phyloP scores from a whole-genome alignment of 2,329 filamentous ascomycete genomes.

The Thelonectria olida region DNA sequence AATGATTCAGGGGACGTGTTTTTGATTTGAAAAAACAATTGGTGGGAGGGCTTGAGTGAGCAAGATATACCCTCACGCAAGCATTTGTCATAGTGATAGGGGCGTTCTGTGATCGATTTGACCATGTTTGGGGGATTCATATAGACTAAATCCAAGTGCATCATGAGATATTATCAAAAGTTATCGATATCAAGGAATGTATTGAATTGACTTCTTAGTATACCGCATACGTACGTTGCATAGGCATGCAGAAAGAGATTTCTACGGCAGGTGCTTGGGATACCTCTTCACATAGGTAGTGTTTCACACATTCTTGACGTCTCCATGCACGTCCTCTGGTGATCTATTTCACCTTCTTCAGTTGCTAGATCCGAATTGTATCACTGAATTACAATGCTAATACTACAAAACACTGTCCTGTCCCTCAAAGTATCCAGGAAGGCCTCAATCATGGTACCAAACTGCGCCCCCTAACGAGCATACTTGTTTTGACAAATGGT shows the following conservation, averaged over 20 bases:
- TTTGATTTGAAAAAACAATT: not conserved
- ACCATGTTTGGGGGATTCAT: conserved; percentile 21
- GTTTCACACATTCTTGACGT: too few relatives aligned
- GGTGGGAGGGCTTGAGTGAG: conserved; percentile 4
- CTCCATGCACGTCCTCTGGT: too few relatives aligned
- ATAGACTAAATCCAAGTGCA: conserved; percentile 21
- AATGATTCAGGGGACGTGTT: conserved; percentile 11
- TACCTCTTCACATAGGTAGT: too few relatives aligned
- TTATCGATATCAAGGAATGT: not conserved
- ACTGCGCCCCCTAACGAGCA: not conserved
- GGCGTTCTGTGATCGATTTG: conserved; percentile 33
- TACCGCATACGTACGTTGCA: too few relatives aligned
- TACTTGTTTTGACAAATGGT: not conserved
- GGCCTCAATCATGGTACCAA: not conserved
- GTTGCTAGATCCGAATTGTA: not conserved
- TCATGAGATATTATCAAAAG: conserved; percentile 15
- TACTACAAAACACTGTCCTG: not conserved
- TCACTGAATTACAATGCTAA: not conserved
- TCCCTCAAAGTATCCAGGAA: not conserved
- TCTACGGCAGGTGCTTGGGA: too few relatives aligned
- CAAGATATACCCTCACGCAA: conserved; percentile 34
- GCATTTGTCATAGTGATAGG: conserved; percentile 25
- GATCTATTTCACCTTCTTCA: too few relatives aligned
- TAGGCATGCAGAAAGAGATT: too few relatives aligned
- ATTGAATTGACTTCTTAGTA: too few relatives aligned